Conservation (phyloP, 768 basidiomycete genomes). For the Inosperma sp. region DNA sequence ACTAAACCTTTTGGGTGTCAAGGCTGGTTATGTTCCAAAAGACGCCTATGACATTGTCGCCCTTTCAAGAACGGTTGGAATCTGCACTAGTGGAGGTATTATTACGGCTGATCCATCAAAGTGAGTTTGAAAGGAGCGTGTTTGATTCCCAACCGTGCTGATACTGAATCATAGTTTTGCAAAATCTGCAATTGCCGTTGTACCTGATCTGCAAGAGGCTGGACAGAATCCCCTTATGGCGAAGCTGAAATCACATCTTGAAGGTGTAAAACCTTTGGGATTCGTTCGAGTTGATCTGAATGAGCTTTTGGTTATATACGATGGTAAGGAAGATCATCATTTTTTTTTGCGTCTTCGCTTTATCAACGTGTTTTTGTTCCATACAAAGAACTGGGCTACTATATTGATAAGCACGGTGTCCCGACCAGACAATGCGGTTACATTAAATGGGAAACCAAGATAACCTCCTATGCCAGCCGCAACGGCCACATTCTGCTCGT, state of each 20-base stretch:
- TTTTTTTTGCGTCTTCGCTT: not conserved
- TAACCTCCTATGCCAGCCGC: conserved; percentile 55
- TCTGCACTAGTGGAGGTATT: conserved; percentile 62
- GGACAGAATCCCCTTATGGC: conserved; percentile 37
- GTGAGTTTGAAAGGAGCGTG: conserved; percentile 37
- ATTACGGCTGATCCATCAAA: conserved; percentile 63
- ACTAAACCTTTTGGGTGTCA: not conserved
- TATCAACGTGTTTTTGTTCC: not conserved
- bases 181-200: conserved; percentile 39
- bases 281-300: conserved; percentile 48
- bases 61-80: conserved; percentile 57
- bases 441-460: conserved; percentile 77
- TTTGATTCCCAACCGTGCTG: not conserved
- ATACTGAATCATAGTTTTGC: conserved; percentile 31
- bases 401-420: conserved; percentile 63
- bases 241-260: conserved; percentile 55
- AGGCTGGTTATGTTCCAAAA: conserved; percentile 69
- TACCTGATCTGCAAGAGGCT: conserved; percentile 55
- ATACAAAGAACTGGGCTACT: conserved; percentile 64
- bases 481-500: conserved; percentile 66
- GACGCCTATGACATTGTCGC: conserved; percentile 60
- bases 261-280: conserved; percentile 60
- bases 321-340: conserved; percentile 45
- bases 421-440: conserved; percentile 59
- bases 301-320: conserved; percentile 70